Evolutionary conservation across 129 eudicot genomes (phyloP).

Genomic region (Flaveria ramosissima): DNA sequence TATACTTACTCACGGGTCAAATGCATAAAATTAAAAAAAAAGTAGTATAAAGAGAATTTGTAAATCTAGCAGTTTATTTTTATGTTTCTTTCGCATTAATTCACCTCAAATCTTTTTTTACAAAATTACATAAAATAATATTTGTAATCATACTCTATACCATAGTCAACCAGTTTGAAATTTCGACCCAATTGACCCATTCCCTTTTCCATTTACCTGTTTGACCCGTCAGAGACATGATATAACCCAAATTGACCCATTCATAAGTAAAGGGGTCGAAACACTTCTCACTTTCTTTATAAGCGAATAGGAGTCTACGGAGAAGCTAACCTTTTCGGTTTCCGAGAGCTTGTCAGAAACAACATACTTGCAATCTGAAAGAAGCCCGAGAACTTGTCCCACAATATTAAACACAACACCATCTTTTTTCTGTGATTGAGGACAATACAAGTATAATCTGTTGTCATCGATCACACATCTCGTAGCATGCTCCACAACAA

Average conservation of each 20-base stretch:
- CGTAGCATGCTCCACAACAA: constrained; percentile 78
- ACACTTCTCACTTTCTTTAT: not conserved
- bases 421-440: constrained; percentile 42
- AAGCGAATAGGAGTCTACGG: not conserved
- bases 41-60: not conserved
- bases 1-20: not conserved
- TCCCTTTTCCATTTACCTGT: not conserved
- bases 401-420: constrained; percentile 82
- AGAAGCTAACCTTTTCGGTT: constrained; percentile 59
- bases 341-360: constrained; percentile 59
- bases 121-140: too few species aligned
- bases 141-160: not conserved
- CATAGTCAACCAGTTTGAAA: not conserved
- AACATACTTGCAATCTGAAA: constrained; percentile 56
- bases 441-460: constrained; percentile 57
- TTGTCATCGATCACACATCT: constrained; percentile 71
- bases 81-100: not conserved
- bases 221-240: not conserved
- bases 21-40: not conserved
- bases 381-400: constrained; percentile 71
- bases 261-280: not conserved
- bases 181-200: not conserved
- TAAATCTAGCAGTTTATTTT: not conserved
- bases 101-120: not conserved
- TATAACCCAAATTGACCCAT: not conserved